These are phyloP conservation scores for Astraeus odoratus DNA, from an alignment of 768 basidiomycete genomes.

Conservation along the genomic window DNA sequence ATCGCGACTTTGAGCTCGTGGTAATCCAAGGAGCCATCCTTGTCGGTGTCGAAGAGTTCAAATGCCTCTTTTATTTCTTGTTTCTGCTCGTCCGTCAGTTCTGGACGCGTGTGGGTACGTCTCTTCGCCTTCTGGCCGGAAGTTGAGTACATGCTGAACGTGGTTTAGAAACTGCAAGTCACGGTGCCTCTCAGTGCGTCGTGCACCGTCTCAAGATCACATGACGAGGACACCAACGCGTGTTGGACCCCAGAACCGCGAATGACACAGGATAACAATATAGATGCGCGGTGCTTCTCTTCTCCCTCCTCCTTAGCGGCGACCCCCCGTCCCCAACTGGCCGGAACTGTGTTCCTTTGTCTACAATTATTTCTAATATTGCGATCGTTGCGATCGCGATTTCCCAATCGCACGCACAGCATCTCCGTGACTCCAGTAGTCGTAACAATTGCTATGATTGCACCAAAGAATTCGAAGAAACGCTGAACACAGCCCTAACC, in stretches of 20 bases:
- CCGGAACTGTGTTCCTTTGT: neutral
- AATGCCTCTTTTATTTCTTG: slow-evolving; percentile 99
- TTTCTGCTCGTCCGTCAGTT: slow-evolving; percentile 82
- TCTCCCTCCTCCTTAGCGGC: neutral
- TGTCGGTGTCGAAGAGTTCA: slow-evolving; percentile 98
- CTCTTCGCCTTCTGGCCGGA: slow-evolving; percentile 69
- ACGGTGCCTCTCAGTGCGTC: no score
- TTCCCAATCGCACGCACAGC: slow-evolving; percentile 28
- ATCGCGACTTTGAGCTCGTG: slow-evolving; percentile 99
- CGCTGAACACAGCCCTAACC: slow-evolving; percentile 40
- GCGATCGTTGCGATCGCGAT: slow-evolving; percentile 30
- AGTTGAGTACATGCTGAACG: slow-evolving; percentile 44
- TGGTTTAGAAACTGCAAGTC: neutral
- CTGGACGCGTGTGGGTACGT: slow-evolving; percentile 68
- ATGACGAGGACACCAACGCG: slow-evolving; percentile 24
- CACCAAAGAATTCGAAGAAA: slow-evolving; percentile 33
- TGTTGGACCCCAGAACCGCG: slow-evolving; percentile 19
- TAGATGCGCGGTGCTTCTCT: neutral
- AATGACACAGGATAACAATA: neutral
- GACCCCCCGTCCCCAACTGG: neutral
- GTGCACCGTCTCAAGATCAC: slow-evolving; percentile 16
- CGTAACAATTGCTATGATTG: slow-evolving; percentile 41
- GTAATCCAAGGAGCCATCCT: slow-evolving; percentile 93
- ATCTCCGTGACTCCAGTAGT: slow-evolving; percentile 21
- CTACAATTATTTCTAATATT: slow-evolving; percentile 17